Percentiles rank a stretch among this genome's conserved stretches.
phyloP scores from a whole-genome alignment of 2,329 filamentous ascomycete species.

The Aspergillus ustus region DNA sequence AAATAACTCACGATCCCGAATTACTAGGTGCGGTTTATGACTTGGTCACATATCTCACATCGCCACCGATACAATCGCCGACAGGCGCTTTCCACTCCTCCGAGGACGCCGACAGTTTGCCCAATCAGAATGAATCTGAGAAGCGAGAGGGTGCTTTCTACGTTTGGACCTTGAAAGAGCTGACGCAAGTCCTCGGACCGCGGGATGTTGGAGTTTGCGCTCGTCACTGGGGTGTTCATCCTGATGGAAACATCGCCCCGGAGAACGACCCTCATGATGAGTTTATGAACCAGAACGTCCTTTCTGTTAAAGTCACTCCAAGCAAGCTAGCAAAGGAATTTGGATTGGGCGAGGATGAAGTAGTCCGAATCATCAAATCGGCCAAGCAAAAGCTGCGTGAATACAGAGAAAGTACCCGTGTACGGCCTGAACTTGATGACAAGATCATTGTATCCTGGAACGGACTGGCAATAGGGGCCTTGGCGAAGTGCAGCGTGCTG shows the following conservation, averaged over 20 bases:
- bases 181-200: slow-evolving; percentile 73
- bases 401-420: slow-evolving; percentile 74
- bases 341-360: slow-evolving; percentile 70
- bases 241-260: slow-evolving; percentile 83
- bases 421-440: slow-evolving; percentile 78
- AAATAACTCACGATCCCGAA: slow-evolving; percentile 69
- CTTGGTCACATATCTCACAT: slow-evolving; percentile 83
- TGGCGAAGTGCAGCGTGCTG: slow-evolving; percentile 75
- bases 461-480: slow-evolving; percentile 79
- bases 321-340: slow-evolving; percentile 75
- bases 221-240: slow-evolving; percentile 80
- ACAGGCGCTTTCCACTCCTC: slow-evolving; percentile 82
- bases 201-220: slow-evolving; percentile 75
- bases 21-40: slow-evolving; percentile 80
- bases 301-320: slow-evolving; percentile 71
- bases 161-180: slow-evolving; percentile 88
- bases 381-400: slow-evolving; percentile 71
- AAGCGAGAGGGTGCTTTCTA: slow-evolving; percentile 94
- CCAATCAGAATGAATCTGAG: slow-evolving; percentile 73
- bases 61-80: slow-evolving; percentile 66
- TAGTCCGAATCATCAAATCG: slow-evolving; percentile 67
- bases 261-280: slow-evolving; percentile 89
- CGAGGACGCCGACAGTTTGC: slow-evolving; percentile 86
- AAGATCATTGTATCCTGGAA: slow-evolving; percentile 91
- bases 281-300: slow-evolving; percentile 90